A percentile compares a stretch with the other conserved stretches of the same genome.
Evolutionary conservation across 768 basidiomycete species (phyloP).

Genomic region (Naganishia antarctica): DNA sequence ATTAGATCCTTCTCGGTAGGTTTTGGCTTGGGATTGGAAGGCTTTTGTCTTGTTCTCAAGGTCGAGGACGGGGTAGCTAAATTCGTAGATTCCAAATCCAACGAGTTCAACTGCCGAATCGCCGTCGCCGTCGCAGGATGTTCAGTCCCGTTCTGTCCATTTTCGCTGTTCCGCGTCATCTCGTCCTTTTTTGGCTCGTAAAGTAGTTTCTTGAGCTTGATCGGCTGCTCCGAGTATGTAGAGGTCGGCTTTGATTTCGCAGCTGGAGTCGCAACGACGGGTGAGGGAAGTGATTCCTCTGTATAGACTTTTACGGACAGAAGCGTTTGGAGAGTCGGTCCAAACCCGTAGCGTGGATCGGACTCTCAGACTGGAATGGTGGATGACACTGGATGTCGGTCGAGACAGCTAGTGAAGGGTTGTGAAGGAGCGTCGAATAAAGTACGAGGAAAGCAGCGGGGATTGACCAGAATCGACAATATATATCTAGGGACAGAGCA

Average conservation of each 20-base stretch:
- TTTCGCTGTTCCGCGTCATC: neutral
- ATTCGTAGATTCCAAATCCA: constrained; percentile 2
- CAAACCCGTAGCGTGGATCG: neutral
- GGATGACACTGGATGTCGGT: too few relatives aligned
- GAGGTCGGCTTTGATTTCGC: constrained; percentile 12
- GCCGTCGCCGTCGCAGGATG: neutral
- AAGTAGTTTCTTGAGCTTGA: constrained; percentile 14
- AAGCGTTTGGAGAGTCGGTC: too few relatives aligned
- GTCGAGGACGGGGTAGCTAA: constrained; percentile 11
- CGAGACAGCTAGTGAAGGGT: too few relatives aligned
- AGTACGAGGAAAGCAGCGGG: too few relatives aligned
- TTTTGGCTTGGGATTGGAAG: constrained; percentile 20
- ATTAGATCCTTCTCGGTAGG: constrained; percentile 20
- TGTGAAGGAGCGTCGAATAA: too few relatives aligned
- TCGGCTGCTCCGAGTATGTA: constrained; percentile 10
- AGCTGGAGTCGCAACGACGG: constrained; percentile 4
- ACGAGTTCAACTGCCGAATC: neutral
- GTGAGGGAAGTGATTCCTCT: neutral
- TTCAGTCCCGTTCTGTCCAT: neutral
- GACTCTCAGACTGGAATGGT: neutral
- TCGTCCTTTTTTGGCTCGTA: constrained; percentile 6
- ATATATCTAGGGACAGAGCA: too few relatives aligned
- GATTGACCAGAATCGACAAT: too few relatives aligned
- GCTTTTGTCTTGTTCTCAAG: neutral
- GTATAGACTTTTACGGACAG: neutral